Base-by-base conservation (phyloP, 1,284 basidiomycete species). In the Trichosporon inkin region DNA sequence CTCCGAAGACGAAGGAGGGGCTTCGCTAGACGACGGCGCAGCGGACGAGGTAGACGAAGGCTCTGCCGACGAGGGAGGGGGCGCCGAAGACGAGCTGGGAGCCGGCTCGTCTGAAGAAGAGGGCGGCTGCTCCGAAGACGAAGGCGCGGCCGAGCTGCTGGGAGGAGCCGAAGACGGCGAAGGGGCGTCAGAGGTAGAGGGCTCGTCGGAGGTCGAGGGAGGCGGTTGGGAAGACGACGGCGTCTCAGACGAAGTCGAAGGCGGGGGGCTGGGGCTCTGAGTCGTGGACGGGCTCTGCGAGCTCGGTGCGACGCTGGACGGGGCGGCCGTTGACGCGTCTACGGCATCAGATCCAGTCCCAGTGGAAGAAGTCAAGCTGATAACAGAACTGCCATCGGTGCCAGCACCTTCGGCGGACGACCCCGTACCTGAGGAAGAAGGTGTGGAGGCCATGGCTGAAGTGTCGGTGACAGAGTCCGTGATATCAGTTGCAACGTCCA, bases 391-490 rank as follows among this genome's bases (percentile, higher is more conserved):
- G 17, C 51, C 34, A 20, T 37, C 34, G 35, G 19, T 53, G 35
- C 13, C 51, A 53, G 20, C 51, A 36, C 34, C 51, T 36, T 35
- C 35, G 51, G 51, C 34, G 51, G 44, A 16, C 22, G 19, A 24
- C 28, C 22, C 44, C 44, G 28, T 49, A 49, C 44, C 44, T 49
- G 44, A 49, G 16, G 44, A 49, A 20, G 41, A 47, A 24, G 13
- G 44, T 22, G 44, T 22, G 22, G 44, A 14, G 44, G 44, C 44
- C 44, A 49, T 49, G 24, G 44, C 44, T 49, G 44, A n/a, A n/a
- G n/a, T n/a, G 24, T 11, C 5, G 44, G 5, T 16, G 6, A 22
- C 24, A 49, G 24, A 22, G 10, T 28, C 16, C 3, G 19, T 10
- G 8, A 53, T 37, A 11, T 14, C 35, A 37, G 16, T 34, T 20